Evolutionary conservation across 2,329 filamentous ascomycete species (phyloP).

Genomic region (Phialophora tarda): DNA sequence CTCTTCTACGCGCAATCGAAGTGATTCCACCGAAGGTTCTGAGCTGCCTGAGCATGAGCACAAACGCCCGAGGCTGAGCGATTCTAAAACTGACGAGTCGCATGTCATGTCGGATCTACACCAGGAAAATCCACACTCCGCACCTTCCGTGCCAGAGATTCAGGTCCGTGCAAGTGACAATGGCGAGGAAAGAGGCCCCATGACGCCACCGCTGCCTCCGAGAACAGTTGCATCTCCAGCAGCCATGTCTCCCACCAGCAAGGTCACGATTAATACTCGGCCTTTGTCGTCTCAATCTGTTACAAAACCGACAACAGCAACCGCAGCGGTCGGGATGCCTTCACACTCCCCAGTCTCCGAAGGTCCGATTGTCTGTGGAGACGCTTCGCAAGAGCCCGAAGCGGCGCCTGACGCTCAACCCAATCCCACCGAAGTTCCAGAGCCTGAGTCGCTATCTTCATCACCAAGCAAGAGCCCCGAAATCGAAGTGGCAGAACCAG

Average conservation of each 20-base stretch:
- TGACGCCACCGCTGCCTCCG: slow-evolving; percentile 33
- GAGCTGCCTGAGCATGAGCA: slow-evolving; percentile 40
- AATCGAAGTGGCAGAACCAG: slow-evolving; percentile 57
- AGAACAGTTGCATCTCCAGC: slow-evolving; percentile 38
- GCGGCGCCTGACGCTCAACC: background rate
- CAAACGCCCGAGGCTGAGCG: slow-evolving; percentile 40
- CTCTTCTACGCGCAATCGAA: slow-evolving; percentile 37
- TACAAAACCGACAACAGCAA: slow-evolving; percentile 23
- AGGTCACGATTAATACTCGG: slow-evolving; percentile 55
- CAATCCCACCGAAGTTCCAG: slow-evolving; percentile 27
- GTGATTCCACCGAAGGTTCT: slow-evolving; percentile 37
- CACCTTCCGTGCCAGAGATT: slow-evolving; percentile 27
- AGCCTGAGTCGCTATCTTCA: slow-evolving; percentile 51
- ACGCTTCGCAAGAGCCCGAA: slow-evolving; percentile 17
- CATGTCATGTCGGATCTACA: slow-evolving; percentile 35
- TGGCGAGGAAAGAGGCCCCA: slow-evolving; percentile 33
- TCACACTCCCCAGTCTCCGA: slow-evolving; percentile 14
- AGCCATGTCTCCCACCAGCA: slow-evolving; percentile 49
- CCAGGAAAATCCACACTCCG: slow-evolving; percentile 20
- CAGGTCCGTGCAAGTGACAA: slow-evolving; percentile 23
- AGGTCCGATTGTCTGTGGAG: slow-evolving; percentile 13
- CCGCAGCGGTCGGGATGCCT: slow-evolving; percentile 16
- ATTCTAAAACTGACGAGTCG: slow-evolving; percentile 32
- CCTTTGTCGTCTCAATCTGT: slow-evolving; percentile 38
- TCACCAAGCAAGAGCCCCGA: slow-evolving; percentile 53